A percentile compares a stretch with the other conserved stretches of the same genome.
Conservation (phyloP, 345 rosid species). For the Pseudoturritis turrita region DNA sequence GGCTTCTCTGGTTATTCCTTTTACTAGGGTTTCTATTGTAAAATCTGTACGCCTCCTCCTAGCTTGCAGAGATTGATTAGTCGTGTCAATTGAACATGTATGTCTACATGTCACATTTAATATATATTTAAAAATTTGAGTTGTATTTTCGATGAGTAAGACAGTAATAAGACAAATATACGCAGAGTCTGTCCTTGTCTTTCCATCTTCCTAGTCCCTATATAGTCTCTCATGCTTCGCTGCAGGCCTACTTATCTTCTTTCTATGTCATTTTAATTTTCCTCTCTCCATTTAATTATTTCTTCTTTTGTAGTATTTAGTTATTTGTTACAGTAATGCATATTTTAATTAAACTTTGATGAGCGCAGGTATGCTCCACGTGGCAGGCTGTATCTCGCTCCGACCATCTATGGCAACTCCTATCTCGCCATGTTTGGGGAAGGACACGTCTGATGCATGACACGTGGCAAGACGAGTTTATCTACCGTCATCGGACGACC, state of each 20-base stretch:
- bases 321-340: too few species aligned
- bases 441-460: constrained; percentile 36
- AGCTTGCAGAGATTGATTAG: constrained; percentile 29
- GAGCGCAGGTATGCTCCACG: constrained; percentile 71
- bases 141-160: constrained; percentile 16
- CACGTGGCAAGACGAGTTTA: constrained; percentile 74
- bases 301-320: too few species aligned
- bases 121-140: not conserved
- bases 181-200: constrained; percentile 36
- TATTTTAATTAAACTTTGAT: too few species aligned
- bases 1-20: constrained; percentile 31
- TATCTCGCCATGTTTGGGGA: constrained; percentile 56
- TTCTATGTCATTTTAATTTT: constrained; percentile 10
- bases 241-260: constrained; percentile 36
- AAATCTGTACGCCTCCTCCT: not conserved
- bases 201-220: constrained; percentile 30
- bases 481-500: constrained; percentile 62
- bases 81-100: constrained; percentile 23
- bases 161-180: constrained; percentile 11
- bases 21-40: constrained; percentile 18
- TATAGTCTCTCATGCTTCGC: constrained; percentile 25
- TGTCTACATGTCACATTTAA: not conserved
- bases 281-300: not conserved
- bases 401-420: constrained; percentile 69
- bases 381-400: constrained; percentile 85